Conservation (phyloP, 495 filamentous ascomycete genomes). For the Aspergillus wentii region DNA sequence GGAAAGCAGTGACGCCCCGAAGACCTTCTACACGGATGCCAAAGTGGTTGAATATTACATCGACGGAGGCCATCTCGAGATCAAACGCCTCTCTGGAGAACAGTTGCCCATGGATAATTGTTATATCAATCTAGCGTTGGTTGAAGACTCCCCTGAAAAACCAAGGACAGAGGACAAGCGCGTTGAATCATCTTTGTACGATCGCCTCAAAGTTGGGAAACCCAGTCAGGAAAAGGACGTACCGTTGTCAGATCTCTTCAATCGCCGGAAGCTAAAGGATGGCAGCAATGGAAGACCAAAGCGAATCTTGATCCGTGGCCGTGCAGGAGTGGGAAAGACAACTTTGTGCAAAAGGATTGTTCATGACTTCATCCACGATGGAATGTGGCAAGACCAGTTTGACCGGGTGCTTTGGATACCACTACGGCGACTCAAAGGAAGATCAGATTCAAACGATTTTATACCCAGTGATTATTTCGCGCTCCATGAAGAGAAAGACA, state of each 20-base stretch:
- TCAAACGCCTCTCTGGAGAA: constrained; percentile 1
- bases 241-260: not conserved
- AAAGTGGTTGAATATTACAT: no score
- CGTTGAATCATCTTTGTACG: not conserved
- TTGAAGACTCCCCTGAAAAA: not conserved
- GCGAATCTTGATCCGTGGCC: constrained; percentile 36
- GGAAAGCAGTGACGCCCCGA: no score
- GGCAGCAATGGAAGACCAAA: constrained; percentile 11
- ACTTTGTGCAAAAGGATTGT: constrained; percentile 45
- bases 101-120: constrained; percentile 1
- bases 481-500: no score
- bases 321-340: constrained; percentile 40
- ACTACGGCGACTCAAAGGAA: constrained; percentile 16
- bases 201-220: not conserved
- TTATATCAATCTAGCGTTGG: not conserved
- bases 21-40: no score
- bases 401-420: constrained; percentile 36
- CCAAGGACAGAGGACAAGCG: no score
- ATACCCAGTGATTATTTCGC: constrained; percentile 24
- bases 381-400: constrained; percentile 23
- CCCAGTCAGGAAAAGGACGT: not conserved
- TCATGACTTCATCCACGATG: constrained; percentile 9
- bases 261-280: not conserved
- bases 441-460: constrained; percentile 14
- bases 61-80: not conserved